Conservation (phyloP, 257 asterid species). For the Gynochthodes officinalis region DNA sequence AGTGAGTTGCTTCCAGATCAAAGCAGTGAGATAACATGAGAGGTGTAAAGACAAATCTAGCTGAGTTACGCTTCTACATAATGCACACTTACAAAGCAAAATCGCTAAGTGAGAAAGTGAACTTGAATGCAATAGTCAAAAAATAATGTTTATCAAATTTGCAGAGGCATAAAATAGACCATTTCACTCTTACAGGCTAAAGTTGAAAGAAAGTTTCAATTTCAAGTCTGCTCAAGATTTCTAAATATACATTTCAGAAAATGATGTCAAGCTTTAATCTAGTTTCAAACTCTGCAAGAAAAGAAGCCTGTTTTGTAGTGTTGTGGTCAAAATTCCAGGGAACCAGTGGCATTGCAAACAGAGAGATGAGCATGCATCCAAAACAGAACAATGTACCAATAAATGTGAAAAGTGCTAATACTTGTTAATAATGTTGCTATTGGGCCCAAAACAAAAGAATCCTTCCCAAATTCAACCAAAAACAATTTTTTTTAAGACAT, state of each 20-base stretch:
- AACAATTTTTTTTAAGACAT: too few species aligned
- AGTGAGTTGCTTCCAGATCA: not conserved
- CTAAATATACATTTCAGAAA: not conserved
- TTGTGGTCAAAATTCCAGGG: not conserved
- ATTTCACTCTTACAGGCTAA: too few species aligned
- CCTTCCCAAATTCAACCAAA: too few species aligned
- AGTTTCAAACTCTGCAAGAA: not conserved
- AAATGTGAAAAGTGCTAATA: not conserved
- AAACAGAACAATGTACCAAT: not conserved
- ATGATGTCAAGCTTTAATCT: not conserved
- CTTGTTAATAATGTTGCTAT: too few species aligned
- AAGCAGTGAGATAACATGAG: not conserved
- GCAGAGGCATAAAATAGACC: too few species aligned
- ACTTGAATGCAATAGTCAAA: not conserved
- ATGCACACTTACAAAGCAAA: not conserved
- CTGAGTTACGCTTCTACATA: not conserved
- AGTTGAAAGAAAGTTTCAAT: not conserved
- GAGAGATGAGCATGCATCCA: not conserved
- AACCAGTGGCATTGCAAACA: not conserved
- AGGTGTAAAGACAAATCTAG: not conserved
- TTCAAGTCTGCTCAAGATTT: not conserved
- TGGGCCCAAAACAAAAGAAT: too few species aligned
- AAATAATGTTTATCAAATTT: too few species aligned
- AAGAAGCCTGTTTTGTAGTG: not conserved
- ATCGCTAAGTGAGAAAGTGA: not conserved